Evolutionary conservation across 208 protist species (phyloP), one percentile per base, ranked within the genome.

Genomic region (Angomonas ambiguus): DNA sequence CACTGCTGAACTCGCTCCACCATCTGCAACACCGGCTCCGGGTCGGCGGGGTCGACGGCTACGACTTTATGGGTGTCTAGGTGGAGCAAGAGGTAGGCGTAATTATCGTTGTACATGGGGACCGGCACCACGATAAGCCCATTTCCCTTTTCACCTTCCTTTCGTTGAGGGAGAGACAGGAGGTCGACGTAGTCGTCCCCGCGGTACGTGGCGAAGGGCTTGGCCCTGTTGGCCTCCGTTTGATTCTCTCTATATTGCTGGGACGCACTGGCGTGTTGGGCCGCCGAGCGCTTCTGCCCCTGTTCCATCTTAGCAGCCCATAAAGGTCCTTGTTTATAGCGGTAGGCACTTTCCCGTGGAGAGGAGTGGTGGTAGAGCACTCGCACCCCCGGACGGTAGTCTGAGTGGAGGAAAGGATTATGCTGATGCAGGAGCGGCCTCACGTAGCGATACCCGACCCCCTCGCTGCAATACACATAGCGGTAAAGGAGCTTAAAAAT

Each of bases 81-180:
- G 59, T 74, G 82, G 0, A 90, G 34, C 63, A 98, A 69, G 1
- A 96, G 62, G 70, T 98, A 97, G 28, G 80, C 73, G 68, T 96
- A 98, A 72, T 98, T 97, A 72, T 97, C 91, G 1, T 30, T 5
- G 38, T 96, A 83, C 33, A 96, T 79, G 22, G 89, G 86, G 0
- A 95, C 70, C 11, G 91, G 91, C 18, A 94, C 69, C 5, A 96
- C 69, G 0, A 83, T 51, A n/a, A 77, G 69, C 25, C 67, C 49
- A 27, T 56, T 24, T 67, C 18, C 53, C 58, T 22, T 16, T n/a
- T 16, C 38, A 8, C 16, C 38, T 16, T 8, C 38, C 38, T 16
- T 45, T 18, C 60, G 8, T 8, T 27, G 62, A 3, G 11, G 28
- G 30, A 65, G 3, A 3, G 20, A 24, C 60, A 22, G 8, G 28